Base-by-base conservation (phyloP, 352 stramenopile species). In the Globisporangium mamillatum region DNA sequence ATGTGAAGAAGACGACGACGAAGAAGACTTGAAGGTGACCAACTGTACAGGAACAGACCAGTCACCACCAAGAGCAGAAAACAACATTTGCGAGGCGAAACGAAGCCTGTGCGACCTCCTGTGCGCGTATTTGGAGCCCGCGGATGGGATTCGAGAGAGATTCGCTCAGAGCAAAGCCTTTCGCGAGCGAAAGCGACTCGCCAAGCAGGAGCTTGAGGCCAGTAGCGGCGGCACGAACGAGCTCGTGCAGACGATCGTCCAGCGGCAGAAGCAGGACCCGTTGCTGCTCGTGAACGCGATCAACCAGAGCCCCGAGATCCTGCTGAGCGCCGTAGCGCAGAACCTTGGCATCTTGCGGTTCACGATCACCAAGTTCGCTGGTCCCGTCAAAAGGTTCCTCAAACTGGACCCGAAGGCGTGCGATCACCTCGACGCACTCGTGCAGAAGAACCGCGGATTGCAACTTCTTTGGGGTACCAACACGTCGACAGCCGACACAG, bases 341-440 rank as follows among this genome's bases (percentile, higher is more conserved):
- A 91, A 92, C 67, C 80, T 84, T 10, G 82, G 86, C 0, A 92
- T 94, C 60, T 66, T 93, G 29, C 68, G 85, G 22, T 92, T 92
- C 29, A 73, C 74, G 5, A 92, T 94, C 65, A 82, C 76, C 14
- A 90, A 92, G 66, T 92, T 90, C 48, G 53, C 84, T 3, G 74
- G 81, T 0, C 61, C 74, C 3, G 86, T 92, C n/a, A 90, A 91
- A 70, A 65, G 75, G 5, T 93, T 93, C 55, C 60, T 93, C 3
- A 76, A 77, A 9, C 59, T 93, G 32, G 86, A 93, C 53, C 29
- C 75, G 1, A 89, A 86, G 63, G 71, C 78, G 0, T 82, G 78
- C 20, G 79, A 91, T 29, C 69, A 87, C 32, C 69, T 91, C 16
- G 82, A 92, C n/a, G 25, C 54, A 4, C 68, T 91, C 0, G 70